Evolutionary conservation across 2,329 filamentous ascomycete species (phyloP).

Genomic region (Drechslerella stenobrocha): DNA sequence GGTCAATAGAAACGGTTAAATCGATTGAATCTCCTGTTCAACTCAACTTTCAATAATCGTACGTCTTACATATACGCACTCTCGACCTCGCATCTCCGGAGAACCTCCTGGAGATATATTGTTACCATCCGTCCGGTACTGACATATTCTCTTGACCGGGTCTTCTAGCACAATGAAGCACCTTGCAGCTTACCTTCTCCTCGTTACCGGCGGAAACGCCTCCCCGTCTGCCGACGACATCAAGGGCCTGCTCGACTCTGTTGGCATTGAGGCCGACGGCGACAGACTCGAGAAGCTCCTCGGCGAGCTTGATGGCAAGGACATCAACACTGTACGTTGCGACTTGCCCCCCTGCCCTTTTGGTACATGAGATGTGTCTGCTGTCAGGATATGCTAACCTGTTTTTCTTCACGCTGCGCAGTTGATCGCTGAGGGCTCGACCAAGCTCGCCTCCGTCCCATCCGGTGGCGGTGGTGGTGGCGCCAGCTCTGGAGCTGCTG

Average conservation of each 20-base stretch:
- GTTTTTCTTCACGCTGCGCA: constrained; percentile 56
- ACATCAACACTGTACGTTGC: constrained; percentile 71
- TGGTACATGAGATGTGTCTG: too few relatives aligned
- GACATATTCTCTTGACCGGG: constrained; percentile 46
- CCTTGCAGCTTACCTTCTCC: constrained; percentile 98
- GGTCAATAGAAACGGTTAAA: constrained; percentile 49
- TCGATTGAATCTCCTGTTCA: constrained; percentile 49
- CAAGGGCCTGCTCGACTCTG: constrained; percentile 84
- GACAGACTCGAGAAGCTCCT: constrained; percentile 86
- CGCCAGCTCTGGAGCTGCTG: constrained; percentile 68
- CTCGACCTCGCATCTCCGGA: background rate
- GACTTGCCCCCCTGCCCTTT: constrained; percentile 53
- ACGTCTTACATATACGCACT: constrained; percentile 9
- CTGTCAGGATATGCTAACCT: constrained; percentile 4
- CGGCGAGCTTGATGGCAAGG: constrained; percentile 87
- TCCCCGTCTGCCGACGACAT: constrained; percentile 82
- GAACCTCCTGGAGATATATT: background rate
- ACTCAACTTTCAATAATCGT: constrained; percentile 40
- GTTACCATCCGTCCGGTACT: background rate
- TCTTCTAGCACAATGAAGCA: constrained; percentile 86
- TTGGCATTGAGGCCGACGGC: constrained; percentile 89
- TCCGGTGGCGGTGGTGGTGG: constrained; percentile 81
- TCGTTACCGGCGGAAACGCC: constrained; percentile 88
- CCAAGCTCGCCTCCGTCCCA: constrained; percentile 97
- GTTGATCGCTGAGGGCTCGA: constrained; percentile 86